phyloP scores from a whole-genome alignment of 1,284 basidiomycete genomes.

The Afroboletus lepidellus region DNA sequence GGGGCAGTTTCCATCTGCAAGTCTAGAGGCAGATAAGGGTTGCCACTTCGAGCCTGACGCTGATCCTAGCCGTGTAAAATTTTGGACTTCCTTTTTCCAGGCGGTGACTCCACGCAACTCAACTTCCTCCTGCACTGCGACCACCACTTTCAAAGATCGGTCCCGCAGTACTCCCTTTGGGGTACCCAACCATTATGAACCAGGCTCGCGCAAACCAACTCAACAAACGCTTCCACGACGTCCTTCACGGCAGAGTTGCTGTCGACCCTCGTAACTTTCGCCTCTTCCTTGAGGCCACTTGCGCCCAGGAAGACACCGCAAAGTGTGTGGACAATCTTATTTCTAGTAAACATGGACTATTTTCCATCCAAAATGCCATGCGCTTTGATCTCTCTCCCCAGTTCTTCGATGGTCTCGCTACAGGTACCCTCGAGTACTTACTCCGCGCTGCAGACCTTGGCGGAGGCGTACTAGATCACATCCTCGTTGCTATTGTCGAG shows the following conservation, averaged over 20 bases:
- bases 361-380: constrained; percentile 45
- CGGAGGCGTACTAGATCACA: constrained; percentile 43
- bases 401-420: constrained; percentile 48
- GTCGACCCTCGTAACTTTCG: constrained; percentile 14
- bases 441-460: constrained; percentile 42
- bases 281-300: constrained; percentile 51
- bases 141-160: background rate
- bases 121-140: constrained; percentile 1
- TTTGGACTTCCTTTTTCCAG: background rate
- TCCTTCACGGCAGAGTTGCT: constrained; percentile 22
- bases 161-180: background rate
- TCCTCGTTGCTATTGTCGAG: constrained; percentile 45
- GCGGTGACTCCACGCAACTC: background rate
- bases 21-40: no score
- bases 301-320: constrained; percentile 39
- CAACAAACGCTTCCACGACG: constrained; percentile 27
- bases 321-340: constrained; percentile 44
- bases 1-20: no score
- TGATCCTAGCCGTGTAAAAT: constrained; percentile 4
- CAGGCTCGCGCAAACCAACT: constrained; percentile 23
- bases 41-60: constrained; percentile 4
- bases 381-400: constrained; percentile 38
- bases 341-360: constrained; percentile 40
- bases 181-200: constrained; percentile 12
- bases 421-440: constrained; percentile 43